These are phyloP conservation scores for Beta lomatogona DNA, from an alignment of 179 eudicot genomes.

Conservation along the genomic window DNA sequence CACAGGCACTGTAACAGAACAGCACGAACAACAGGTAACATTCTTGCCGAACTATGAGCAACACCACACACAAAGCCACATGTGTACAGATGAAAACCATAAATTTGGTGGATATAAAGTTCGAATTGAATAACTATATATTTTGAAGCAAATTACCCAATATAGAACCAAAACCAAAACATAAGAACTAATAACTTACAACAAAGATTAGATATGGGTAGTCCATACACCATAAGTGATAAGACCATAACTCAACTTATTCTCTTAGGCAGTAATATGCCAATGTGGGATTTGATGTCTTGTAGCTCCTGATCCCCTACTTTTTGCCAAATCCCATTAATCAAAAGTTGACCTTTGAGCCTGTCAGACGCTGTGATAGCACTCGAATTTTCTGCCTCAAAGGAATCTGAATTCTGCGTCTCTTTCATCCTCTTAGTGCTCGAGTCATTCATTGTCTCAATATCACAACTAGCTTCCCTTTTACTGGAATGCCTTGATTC, in stretches of 20 bases:
- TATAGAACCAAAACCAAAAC: neutral
- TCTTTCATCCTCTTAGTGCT: constrained; percentile 43
- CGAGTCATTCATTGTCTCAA: constrained; percentile 31
- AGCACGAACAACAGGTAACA: constrained; percentile 1
- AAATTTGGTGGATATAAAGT: too few relatives aligned
- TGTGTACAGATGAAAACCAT: too few relatives aligned
- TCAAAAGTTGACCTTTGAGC: constrained; percentile 45
- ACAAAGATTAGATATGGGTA: neutral
- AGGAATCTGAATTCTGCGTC: constrained; percentile 12
- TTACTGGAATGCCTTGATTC: constrained; percentile 37
- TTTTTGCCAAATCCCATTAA: constrained; percentile 63
- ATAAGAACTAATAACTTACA: neutral
- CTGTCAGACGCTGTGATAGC: constrained; percentile 21
- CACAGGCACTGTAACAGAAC: neutral
- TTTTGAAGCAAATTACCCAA: constrained; percentile 1
- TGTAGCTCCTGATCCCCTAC: constrained; percentile 51
- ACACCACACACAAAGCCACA: too few relatives aligned
- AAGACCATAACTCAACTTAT: neutral
- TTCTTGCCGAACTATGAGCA: neutral
- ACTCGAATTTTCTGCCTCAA: constrained; percentile 26
- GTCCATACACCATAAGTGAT: neutral
- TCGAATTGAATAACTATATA: too few relatives aligned
- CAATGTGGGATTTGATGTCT: constrained; percentile 54
- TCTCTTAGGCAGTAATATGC: constrained; percentile 37
- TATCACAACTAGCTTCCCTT: constrained; percentile 44